Conservation (phyloP, 106 monocot species). For the Narthecium ossifragum region DNA sequence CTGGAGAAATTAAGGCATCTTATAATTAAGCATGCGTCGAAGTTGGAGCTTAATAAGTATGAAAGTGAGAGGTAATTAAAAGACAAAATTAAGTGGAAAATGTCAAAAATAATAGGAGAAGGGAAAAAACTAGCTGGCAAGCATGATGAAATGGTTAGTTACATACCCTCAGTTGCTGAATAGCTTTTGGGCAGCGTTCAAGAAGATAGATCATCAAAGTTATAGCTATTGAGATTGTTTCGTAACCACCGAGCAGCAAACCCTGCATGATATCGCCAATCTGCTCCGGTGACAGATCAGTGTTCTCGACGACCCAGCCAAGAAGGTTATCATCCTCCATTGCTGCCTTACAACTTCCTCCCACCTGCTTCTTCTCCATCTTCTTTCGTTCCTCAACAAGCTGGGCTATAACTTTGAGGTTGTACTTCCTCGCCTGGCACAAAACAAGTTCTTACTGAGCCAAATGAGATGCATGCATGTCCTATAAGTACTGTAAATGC, state of each 20-base stretch:
- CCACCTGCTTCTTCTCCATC: not conserved
- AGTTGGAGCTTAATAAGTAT: too few species aligned
- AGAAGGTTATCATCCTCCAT: not conserved
- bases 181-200: constrained; percentile 4
- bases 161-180: not conserved
- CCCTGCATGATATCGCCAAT: not conserved
- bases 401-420: not conserved
- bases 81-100: too few species aligned
- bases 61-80: too few species aligned
- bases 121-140: too few species aligned
- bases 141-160: not conserved
- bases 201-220: not conserved
- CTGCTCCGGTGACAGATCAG: not conserved
- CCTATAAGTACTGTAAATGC: too few species aligned
- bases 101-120: too few species aligned
- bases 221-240: not conserved
- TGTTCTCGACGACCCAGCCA: not conserved
- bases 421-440: not conserved
- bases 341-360: too few species aligned
- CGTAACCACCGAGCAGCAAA: not conserved
- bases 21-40: too few species aligned
- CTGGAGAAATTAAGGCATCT: constrained; percentile 7
- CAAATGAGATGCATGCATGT: too few species aligned
- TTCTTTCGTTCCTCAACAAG: not conserved
- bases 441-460: not conserved